These are phyloP conservation scores for Leccinum incarnatum DNA, from an alignment of 768 basidiomycete genomes.

Conservation along the genomic window DNA sequence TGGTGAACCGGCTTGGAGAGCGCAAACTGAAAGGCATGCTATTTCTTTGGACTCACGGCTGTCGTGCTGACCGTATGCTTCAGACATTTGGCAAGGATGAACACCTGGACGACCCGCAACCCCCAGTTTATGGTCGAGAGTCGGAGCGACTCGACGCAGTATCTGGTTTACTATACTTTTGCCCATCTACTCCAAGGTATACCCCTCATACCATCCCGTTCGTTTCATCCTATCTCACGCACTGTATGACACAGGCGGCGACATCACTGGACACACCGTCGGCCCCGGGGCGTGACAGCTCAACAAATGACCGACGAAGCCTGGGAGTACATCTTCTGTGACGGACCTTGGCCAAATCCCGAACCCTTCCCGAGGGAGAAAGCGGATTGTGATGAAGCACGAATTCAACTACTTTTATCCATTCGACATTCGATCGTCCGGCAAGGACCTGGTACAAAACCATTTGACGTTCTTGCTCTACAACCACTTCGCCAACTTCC, in stretches of 20 bases:
- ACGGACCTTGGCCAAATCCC: constrained; percentile 69
- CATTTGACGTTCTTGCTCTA: constrained; percentile 93
- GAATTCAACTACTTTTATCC: constrained; percentile 98
- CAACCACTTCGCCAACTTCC: constrained; percentile 92
- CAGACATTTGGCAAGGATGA: constrained; percentile 81
- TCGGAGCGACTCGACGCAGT: constrained; percentile 95
- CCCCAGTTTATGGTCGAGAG: constrained; percentile 95
- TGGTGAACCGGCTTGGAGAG: constrained; percentile 88
- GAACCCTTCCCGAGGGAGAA: constrained; percentile 71
- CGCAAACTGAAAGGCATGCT: constrained; percentile 75
- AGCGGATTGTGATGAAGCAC: constrained; percentile 76
- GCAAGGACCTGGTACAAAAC: constrained; percentile 95
- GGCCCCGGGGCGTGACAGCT: constrained; percentile 53
- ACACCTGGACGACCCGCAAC: constrained; percentile 90
- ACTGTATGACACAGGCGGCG: too few species aligned
- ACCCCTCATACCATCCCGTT: constrained; percentile 16
- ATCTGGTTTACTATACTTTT: constrained; percentile 98
- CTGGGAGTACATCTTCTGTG: constrained; percentile 91
- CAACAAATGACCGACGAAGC: constrained; percentile 97
- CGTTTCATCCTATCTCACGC: background rate
- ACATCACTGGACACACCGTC: too few species aligned
- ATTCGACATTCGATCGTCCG: constrained; percentile 96
- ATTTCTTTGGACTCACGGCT: background rate
- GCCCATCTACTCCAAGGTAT: constrained; percentile 88
- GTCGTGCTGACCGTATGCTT: constrained; percentile 1